Percentiles rank a stretch among this genome's conserved stretches.
Evolutionary conservation across 257 asterid genomes (phyloP).

Genomic region (Craterostigma plantagineum): DNA sequence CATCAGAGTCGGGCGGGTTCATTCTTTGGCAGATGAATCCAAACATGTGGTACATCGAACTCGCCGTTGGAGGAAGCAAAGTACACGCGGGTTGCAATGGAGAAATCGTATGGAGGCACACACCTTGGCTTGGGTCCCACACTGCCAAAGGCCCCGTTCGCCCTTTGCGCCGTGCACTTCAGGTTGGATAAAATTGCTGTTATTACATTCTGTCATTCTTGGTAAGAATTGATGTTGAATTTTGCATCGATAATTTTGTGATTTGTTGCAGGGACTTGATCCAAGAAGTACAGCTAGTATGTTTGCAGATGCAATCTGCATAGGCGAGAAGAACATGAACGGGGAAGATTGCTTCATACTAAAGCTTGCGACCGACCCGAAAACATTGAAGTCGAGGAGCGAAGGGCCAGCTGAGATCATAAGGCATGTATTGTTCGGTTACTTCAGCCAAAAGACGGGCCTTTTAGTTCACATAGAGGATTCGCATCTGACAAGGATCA

Average conservation of each 20-base stretch:
- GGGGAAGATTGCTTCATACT: constrained; percentile 96
- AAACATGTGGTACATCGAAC: constrained; percentile 94
- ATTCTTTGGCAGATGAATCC: constrained; percentile 94
- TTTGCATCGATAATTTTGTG: no score
- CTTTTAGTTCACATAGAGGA: constrained; percentile 93
- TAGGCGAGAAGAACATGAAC: constrained; percentile 75
- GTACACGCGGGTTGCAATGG: constrained; percentile 96
- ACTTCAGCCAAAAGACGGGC: constrained; percentile 94
- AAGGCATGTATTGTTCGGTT: constrained; percentile 78
- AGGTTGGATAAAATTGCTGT: constrained; percentile 19
- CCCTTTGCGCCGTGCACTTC: constrained; percentile 85
- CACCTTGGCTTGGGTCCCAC: constrained; percentile 97
- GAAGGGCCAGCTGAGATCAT: constrained; percentile 98
- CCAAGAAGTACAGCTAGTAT: constrained; percentile 81
- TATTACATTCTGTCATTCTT: no score
- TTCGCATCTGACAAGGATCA: constrained; percentile 91
- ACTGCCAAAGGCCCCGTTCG: constrained; percentile 82
- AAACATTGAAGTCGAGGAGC: constrained; percentile 66
- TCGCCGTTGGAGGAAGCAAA: constrained; percentile 84
- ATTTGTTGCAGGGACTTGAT: constrained; percentile 59
- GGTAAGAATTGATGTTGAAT: no score
- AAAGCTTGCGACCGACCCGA: constrained; percentile 77
- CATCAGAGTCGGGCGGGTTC: constrained; percentile 79
- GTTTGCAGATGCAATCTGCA: constrained; percentile 79
- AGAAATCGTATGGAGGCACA: constrained; percentile 89